Base-by-base conservation (phyloP, 306 rosid species). In the Amphicarpaea edgeworthii region DNA sequence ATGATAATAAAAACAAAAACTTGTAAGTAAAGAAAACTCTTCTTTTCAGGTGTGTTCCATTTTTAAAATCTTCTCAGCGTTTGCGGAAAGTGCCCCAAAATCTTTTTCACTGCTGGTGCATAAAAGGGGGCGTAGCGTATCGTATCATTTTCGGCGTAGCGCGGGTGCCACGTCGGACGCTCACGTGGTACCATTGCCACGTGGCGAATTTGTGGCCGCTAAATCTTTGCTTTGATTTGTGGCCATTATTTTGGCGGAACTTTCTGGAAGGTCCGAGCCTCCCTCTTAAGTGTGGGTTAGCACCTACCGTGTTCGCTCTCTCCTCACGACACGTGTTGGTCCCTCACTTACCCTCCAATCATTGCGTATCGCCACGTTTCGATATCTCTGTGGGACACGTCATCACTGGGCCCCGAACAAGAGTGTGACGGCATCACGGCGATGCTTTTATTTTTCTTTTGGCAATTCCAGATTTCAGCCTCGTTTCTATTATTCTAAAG, bases 151-250 rank as follows among this genome's bases (percentile, higher is more conserved):
- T 77, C 91, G 43, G 74, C 67, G 51, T 75, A 86, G 49, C 1
- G 68, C 54, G 66, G 28, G 16, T 37, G 93, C 96, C 97, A 90
- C 87, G 88, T 88, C 3, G 86, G 97, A 92, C 16, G 78, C 50
- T 71, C 80, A 62, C 82, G 87, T 86, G 96, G 53, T 65, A 12
- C 4, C 6, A 21, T 3, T 23, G 10, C 74, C 89, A 92, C 72
- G 87, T 92, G 91, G 85, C 85, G 0, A 0, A 0, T 2, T 49
- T n/a, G 0, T 12, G 41, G 15, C 96, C 96, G 69, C 82, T 64
- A 75, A 76, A 64, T 79, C 57, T 16, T 16, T 8, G 19, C 17
- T 43, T 41, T 30, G 34, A 64, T 30, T 85, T 62, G 72, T 34
- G 30, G 85, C 96, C 97, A 81, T 61, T 61, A 88, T 72, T 88